Conservation (phyloP, 2,329 filamentous ascomycete genomes). For the Fusarium guadeloupense region DNA sequence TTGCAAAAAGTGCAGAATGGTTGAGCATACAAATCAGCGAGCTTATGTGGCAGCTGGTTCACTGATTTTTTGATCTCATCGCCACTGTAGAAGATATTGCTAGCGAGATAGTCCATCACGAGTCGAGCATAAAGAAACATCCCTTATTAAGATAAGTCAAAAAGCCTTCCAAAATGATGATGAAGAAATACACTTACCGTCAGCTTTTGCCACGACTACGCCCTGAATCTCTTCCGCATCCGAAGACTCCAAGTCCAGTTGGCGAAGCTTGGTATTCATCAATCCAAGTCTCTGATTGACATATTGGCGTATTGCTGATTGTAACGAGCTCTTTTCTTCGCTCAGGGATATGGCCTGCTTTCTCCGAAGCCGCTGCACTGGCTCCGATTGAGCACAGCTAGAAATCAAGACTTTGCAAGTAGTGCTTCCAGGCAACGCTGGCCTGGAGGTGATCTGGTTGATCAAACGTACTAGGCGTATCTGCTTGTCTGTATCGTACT, state of each 20-base stretch:
- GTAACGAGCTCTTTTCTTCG: conserved; percentile 10
- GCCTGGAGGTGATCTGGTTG: conserved; percentile 1
- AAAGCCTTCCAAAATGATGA: rapidly evolving
- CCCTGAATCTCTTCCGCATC: background rate
- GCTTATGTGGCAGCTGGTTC: background rate
- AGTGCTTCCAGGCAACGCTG: background rate
- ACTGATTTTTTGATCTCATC: conserved; percentile 19
- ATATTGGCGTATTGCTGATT: conserved; percentile 8
- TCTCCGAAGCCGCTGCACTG: background rate
- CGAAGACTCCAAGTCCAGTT: background rate
- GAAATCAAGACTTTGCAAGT: conserved; percentile 21
- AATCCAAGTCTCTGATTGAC: conserved; percentile 1
- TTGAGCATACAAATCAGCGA: conserved; percentile 16
- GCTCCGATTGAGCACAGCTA: background rate
- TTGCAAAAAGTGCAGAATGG: rapidly evolving
- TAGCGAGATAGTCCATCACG: conserved; percentile 26
- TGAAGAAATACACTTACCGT: background rate
- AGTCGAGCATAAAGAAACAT: conserved; percentile 37
- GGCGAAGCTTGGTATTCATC: background rate
- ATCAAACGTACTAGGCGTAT: conserved; percentile 1
- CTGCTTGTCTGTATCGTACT: conserved; percentile 20
- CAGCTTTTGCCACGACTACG: conserved; percentile 3
- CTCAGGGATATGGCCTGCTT: conserved; percentile 5
- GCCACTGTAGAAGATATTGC: conserved; percentile 14
- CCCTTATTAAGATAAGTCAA: background rate